Base-by-base conservation (phyloP, 106 monocot genomes). In the Platanthera guangdongensis region DNA sequence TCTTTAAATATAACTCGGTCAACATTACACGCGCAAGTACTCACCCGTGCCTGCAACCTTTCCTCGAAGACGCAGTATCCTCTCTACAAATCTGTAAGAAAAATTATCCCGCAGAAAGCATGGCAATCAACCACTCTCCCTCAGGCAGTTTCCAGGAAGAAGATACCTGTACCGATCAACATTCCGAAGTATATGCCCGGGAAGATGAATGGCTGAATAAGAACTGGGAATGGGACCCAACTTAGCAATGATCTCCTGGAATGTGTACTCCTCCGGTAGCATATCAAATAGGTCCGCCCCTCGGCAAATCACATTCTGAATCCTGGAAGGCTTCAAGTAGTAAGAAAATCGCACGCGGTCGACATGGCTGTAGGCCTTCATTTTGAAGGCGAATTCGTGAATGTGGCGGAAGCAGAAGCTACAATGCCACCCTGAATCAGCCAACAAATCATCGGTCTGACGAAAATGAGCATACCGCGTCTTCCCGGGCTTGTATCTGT, bases 401-500 rank as follows among this genome's bases (percentile, higher is more conserved):
- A 95, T 92, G 70, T 50, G 70, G 19, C 92, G 85, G 77, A 92
- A 95, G 79, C 95, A 95, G 79, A 95, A 95, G 80, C 95, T 95
- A 74, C 95, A 92, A 77, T 95, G 95, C 92, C 92, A 95, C 13
- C 95, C 95, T 12, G 95, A 86, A 86, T 95, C 95, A 4, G 87
- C 85, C 25, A 95, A 68, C 55, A 95, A 77, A 53, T 85, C 84
- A 79, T 95, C 90, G 0, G 87, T 86, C 86, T 92, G 92, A 6
- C 92, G 82, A 73, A 82, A 95, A 81, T 95, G 92, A 8, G 88
- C 89, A 74, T 95, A 95, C 25, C 89, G 80, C 9, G 95, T 95
- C 84, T 86, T 87, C 53, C 92, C 92, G 4, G 76, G 14, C 19
- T 74, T 69, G 50, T 90, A 95, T 52, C 85, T 60, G 48, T 95